Conservation (phyloP, 306 rosid genomes). For the Quercus dentata region DNA sequence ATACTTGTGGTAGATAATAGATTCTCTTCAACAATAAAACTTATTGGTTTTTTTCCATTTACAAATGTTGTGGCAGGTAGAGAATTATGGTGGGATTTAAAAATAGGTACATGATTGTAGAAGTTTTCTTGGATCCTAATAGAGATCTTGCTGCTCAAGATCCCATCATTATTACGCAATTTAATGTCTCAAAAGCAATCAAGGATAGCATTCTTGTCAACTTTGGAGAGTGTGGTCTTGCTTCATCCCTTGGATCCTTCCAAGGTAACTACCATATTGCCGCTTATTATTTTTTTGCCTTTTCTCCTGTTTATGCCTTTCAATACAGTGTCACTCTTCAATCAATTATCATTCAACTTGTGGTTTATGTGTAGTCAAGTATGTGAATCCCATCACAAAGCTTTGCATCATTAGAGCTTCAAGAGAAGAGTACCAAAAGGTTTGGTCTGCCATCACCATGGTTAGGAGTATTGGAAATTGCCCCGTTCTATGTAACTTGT, state of each 20-base stretch:
- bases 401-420: slow-evolving; percentile 66
- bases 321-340: neutral
- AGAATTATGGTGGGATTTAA: slow-evolving; percentile 75
- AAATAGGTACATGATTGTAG: slow-evolving; percentile 76
- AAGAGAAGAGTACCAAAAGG: slow-evolving; percentile 69
- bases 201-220: slow-evolving; percentile 70
- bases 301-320: neutral
- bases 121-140: slow-evolving; percentile 77
- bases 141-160: slow-evolving; percentile 41
- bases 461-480: slow-evolving; percentile 55
- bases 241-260: slow-evolving; percentile 64
- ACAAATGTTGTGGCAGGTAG: neutral
- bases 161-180: slow-evolving; percentile 62
- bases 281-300: neutral
- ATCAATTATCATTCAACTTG: neutral
- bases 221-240: slow-evolving; percentile 91
- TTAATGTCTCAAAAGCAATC: slow-evolving; percentile 62
- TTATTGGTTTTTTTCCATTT: neutral
- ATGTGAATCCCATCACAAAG: slow-evolving; percentile 82
- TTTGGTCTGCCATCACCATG: slow-evolving; percentile 81
- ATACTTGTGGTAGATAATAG: no score
- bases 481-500: slow-evolving; percentile 56
- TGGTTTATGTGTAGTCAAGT: slow-evolving; percentile 46
- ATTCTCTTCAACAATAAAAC: no score
- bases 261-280: slow-evolving; percentile 42